Evolutionary conservation across 2,329 filamentous ascomycete species (phyloP).

Genomic region (Aspergillus felis): DNA sequence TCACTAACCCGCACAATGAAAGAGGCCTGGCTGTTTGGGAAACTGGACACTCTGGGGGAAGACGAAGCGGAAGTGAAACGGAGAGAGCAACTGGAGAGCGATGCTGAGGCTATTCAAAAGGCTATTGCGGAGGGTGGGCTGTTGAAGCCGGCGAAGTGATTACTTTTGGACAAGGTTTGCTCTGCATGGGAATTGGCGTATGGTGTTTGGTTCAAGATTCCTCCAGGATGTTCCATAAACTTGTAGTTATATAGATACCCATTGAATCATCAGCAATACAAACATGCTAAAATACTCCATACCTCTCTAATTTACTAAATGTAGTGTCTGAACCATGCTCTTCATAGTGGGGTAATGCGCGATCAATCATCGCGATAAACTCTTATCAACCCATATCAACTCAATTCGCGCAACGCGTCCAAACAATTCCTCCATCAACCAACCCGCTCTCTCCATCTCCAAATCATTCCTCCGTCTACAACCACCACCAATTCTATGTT

Average conservation of each 20-base stretch:
- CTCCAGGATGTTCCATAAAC: no score
- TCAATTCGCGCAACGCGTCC: not conserved
- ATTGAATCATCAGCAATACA: no score
- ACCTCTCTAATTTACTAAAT: no score
- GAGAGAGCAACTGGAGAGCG: slow-evolving; percentile 44
- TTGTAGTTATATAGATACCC: not conserved
- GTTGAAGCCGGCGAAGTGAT: slow-evolving; percentile 14
- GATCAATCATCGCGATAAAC: no score
- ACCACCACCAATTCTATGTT: slow-evolving; percentile 1
- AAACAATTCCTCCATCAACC: not conserved
- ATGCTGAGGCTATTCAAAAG: slow-evolving; percentile 45
- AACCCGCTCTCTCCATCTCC: no score
- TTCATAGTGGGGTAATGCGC: not conserved
- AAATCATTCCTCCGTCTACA: no score
- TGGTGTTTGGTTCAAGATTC: not conserved
- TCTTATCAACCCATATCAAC: no score
- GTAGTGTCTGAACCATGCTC: not conserved
- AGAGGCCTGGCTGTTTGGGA: slow-evolving; percentile 65
- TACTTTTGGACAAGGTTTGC: not conserved
- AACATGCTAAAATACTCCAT: no score
- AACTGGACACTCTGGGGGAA: slow-evolving; percentile 54
- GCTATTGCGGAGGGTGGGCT: slow-evolving; percentile 35
- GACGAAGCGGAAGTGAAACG: slow-evolving; percentile 39
- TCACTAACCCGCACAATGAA: slow-evolving; percentile 60
- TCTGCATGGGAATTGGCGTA: not conserved